Evolutionary conservation across 2,329 filamentous ascomycete species (phyloP), one percentile per base, ranked within the genome.

Genomic region (Thelonectria olida): DNA sequence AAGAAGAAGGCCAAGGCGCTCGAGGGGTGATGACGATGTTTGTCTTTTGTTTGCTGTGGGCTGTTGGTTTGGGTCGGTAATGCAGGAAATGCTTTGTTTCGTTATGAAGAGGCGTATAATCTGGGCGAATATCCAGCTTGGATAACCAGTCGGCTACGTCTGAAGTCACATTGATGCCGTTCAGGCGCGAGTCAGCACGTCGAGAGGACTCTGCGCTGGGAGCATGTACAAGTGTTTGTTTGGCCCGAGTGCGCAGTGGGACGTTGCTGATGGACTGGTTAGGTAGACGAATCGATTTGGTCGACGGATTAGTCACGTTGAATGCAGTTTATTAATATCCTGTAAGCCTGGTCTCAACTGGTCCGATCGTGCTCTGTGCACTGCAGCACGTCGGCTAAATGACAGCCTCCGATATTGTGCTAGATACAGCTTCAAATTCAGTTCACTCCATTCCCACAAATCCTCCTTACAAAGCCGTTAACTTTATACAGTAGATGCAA

Each of bases 1-100:
- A 97, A 97, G 91, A 97, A 97, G 91, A 93, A 93, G 84, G 89
- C 85, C 72, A 83, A 84, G 78, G 79, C 81, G 27, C 74, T 81
- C 55, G 81, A 83, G 65, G 80, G 76, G 64, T 82, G 58, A 48
- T 61, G 38, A 61, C 61, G 61, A 58, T 58, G 63, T 67, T 55
- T 71, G 63, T 50, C 68, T 64, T 65, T 70, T 61, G 60, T 36
- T 67, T 36, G 4, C 34, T 66, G 64, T 65, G 61, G 64, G 68
- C 61, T 65, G 63, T 56, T 63, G 62, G 64, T 69, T 59, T 69
- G 70, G 68, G 63, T 69, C 60, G 69, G 58, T 72, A 72, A 70
- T 70, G 70, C 67, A 67, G 65, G 70, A 67, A 41, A 67, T 69
- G 63, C 59, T 65, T 67, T 65, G 63, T 64, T 71, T 72, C 62